Base-by-base conservation (phyloP, 306 rosid species). In the Vigna trinervia region DNA sequence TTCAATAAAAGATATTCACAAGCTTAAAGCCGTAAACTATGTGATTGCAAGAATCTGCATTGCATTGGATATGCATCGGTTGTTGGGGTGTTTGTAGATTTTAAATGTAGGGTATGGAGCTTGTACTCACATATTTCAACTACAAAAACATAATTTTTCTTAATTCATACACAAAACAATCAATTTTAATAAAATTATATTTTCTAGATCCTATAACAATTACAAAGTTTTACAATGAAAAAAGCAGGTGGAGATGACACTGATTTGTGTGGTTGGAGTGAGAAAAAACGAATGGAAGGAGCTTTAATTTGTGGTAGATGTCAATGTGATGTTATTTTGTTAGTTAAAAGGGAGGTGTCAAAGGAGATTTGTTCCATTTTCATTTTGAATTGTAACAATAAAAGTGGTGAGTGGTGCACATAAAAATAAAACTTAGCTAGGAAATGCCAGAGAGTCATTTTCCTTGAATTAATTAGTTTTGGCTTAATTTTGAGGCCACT, bases 371-470 rank as follows among this genome's bases (percentile, higher is more conserved):
- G 66, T 17, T 68, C 34, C 7, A 30, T 45, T 57, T 58, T 54
- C 23, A 32, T 51, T 48, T 59, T 69, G 41, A 43, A 73, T 3
- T 22, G 46, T n/a, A 73, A 45, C 59, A 45, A 63, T 13, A 26
- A 23, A 8, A 70, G 57, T 26, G 39, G 11, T 59, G 39, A 5
- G 12, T n/a, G 22, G n/a, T 54, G 15, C 14, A 7, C n/a, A 13
- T 19, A 39, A 34, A 51, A 52, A 3, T 43, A 43, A 20, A 51
- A 41, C 5, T 5, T 1, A 12, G 39, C 15, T 45, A 50, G 53
- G 52, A 73, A 75, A 80, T 63, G 75, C 67, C 57, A 71, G 53
- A 72, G 71, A 20, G 83, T 77, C 80, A 77, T 80, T 81, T 73
- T 73, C 81, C 28, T 45, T 58, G 60, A 78, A 73, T 51, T 72